Conservation (phyloP, 202 grass and related monocot genomes). For the Brachypodium distachyon region DNA sequence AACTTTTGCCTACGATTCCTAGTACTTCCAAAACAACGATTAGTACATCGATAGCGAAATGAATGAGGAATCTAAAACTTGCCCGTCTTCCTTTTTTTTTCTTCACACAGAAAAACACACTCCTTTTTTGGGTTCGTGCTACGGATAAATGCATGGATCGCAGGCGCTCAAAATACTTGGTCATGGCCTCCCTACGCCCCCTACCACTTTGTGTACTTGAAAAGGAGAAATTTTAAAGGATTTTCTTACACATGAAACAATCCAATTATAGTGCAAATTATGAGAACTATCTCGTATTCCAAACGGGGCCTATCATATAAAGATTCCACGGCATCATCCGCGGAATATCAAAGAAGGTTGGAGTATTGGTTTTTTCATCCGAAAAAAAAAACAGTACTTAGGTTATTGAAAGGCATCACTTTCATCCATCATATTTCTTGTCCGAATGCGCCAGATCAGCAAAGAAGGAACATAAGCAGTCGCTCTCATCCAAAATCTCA, state of each 20-base stretch:
- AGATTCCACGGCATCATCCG: neutral
- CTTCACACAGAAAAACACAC: no score
- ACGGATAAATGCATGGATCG: neutral
- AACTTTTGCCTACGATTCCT: no score
- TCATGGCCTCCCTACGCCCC: neutral
- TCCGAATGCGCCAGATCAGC: neutral
- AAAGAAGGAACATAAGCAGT: neutral
- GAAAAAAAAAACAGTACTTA: neutral
- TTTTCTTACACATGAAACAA: neutral
- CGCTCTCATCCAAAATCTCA: conserved; percentile 31
- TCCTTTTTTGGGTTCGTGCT: no score
- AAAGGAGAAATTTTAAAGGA: neutral
- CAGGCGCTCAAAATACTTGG: neutral
- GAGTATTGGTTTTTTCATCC: neutral
- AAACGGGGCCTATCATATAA: no score
- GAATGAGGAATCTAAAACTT: no score
- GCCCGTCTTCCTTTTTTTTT: no score
- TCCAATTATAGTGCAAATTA: no score
- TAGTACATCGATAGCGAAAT: no score
- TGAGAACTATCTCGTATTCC: neutral
- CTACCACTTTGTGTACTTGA: neutral
- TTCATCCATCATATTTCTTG: neutral
- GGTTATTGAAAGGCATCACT: neutral
- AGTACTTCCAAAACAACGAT: no score
- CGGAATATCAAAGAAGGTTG: neutral